Conservation (phyloP, 441 rosid species). For the Arabidopsis lyrata region DNA sequence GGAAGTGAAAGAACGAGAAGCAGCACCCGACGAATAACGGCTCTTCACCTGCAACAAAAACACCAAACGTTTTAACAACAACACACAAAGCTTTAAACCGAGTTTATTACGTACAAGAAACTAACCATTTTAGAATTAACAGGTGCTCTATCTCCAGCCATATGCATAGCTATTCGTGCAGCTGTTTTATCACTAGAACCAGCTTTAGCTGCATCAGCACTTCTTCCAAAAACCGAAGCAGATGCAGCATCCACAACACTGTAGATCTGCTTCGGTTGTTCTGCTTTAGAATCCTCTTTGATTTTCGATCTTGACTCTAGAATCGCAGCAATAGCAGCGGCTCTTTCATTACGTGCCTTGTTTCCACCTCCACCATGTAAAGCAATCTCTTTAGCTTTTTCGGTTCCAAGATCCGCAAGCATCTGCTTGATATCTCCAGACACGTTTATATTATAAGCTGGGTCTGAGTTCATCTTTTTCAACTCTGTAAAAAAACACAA, state of each 20-base stretch:
- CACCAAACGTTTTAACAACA: conserved; percentile 42
- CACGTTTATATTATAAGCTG: conserved; percentile 76
- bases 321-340: conserved; percentile 87
- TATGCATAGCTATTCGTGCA: conserved; percentile 95
- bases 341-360: conserved; percentile 94
- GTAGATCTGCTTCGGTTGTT: conserved; percentile 57
- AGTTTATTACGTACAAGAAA: conserved; percentile 22
- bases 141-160: conserved; percentile 94
- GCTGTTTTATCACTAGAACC: conserved; percentile 82
- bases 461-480: conserved; percentile 76
- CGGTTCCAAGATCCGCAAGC: conserved; percentile 93
- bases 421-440: conserved; percentile 90
- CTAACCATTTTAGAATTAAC: conserved; percentile 86
- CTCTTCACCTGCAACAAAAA: conserved; percentile 74
- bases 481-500: conserved; percentile 51
- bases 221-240: conserved; percentile 94
- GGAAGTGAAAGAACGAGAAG: conserved; percentile 95
- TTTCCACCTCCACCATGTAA: conserved; percentile 94
- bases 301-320: conserved; percentile 84
- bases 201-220: conserved; percentile 94
- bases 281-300: conserved; percentile 67
- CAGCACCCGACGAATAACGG: conserved; percentile 88
- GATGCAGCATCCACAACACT: conserved; percentile 98
- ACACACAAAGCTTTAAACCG: neutral
- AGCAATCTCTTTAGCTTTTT: conserved; percentile 84